Percentiles rank a stretch among this genome's conserved stretches.
Conservation (phyloP, 306 rosid species). For the Gillenia trifoliata region DNA sequence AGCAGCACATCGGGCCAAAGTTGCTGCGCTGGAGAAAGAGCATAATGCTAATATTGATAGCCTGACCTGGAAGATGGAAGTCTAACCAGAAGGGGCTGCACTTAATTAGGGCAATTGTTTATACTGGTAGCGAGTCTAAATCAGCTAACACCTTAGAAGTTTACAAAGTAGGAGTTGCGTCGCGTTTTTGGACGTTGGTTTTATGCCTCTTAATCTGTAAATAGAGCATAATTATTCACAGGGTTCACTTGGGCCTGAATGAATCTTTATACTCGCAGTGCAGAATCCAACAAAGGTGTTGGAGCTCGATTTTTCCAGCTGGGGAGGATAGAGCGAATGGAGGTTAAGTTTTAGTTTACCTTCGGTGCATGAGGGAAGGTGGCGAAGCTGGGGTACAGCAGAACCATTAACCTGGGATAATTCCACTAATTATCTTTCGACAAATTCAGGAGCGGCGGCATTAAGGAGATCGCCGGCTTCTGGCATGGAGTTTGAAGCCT, state of each 20-base stretch:
- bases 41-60: constrained; percentile 47
- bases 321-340: constrained; percentile 92
- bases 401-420: constrained; percentile 38
- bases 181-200: constrained; percentile 50
- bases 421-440: constrained; percentile 29
- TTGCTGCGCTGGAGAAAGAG: constrained; percentile 70
- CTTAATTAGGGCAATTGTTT: constrained; percentile 65
- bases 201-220: constrained; percentile 80
- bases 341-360: constrained; percentile 78
- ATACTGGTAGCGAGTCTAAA: constrained; percentile 67
- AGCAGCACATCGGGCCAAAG: constrained; percentile 62
- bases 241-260: constrained; percentile 49
- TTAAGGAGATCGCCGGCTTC: constrained; percentile 43
- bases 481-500: constrained; percentile 42
- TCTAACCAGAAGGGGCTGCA: constrained; percentile 34
- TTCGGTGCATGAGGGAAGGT: constrained; percentile 55
- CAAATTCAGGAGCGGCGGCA: constrained; percentile 41
- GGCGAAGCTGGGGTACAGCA: constrained; percentile 50
- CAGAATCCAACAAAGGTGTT: constrained; percentile 90
- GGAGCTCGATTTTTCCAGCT: constrained; percentile 79
- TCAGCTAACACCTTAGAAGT: constrained; percentile 59
- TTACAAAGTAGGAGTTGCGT: constrained; percentile 47
- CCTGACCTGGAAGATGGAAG: constrained; percentile 80
- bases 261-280: constrained; percentile 80
- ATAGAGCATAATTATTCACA: constrained; percentile 86